phyloP scores from a whole-genome alignment of 495 filamentous ascomycete species.

The Pyrenula aspistea region DNA sequence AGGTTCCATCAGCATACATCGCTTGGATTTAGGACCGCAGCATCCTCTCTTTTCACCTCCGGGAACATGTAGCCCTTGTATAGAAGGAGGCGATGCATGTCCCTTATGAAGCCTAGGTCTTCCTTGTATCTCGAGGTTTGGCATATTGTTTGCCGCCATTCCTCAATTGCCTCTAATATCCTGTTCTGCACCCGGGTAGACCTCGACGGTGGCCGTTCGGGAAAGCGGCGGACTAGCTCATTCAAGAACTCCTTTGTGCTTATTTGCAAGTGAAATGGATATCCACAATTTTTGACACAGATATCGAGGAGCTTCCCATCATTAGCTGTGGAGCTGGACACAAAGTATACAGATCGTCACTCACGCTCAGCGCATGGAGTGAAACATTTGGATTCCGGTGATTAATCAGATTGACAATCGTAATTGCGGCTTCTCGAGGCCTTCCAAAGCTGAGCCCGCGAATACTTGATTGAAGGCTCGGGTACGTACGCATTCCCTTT shows the following conservation, averaged over 20 bases:
- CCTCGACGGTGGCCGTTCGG: conserved; percentile 80
- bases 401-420: conserved; percentile 91
- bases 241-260: conserved; percentile 98
- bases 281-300: conserved; percentile 98
- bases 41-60: conserved; percentile 83
- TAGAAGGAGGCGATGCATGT: conserved; percentile 92
- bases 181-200: conserved; percentile 77
- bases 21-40: conserved; percentile 91
- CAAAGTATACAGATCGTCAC: conserved; percentile 7
- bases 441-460: conserved; percentile 21
- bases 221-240: conserved; percentile 92
- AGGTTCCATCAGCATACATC: conserved; percentile 52
- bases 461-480: background rate
- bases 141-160: conserved; percentile 97
- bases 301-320: conserved; percentile 74
- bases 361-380: conserved; percentile 66
- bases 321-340: conserved; percentile 18
- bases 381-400: conserved; percentile 92
- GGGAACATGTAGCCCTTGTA: conserved; percentile 97
- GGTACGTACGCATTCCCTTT: conserved; percentile 75
- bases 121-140: conserved; percentile 95
- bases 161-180: conserved; percentile 93
- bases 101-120: conserved; percentile 87
- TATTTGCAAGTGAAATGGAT: conserved; percentile 97
- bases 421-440: conserved; percentile 86